A percentile compares a stretch with the other conserved stretches of the same genome.
These are phyloP conservation scores for Aegilops umbellulata DNA, from an alignment of 176 grass and related monocot species.

Conservation along the genomic window DNA sequence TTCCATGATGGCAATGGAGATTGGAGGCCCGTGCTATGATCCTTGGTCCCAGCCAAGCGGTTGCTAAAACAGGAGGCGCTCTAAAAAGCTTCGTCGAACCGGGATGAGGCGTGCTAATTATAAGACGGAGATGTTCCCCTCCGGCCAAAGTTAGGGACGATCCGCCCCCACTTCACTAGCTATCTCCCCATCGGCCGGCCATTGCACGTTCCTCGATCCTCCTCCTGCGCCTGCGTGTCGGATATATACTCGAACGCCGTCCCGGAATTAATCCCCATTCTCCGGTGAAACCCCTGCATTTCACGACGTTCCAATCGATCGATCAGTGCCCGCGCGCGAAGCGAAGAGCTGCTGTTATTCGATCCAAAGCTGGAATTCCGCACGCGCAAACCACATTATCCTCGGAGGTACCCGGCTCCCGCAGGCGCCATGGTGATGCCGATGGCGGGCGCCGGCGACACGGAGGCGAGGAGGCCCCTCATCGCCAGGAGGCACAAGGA, in stretches of 20 bases:
- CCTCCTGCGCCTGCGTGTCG: not conserved
- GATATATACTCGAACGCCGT: not conserved
- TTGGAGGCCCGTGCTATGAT: not conserved
- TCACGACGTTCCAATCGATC: not conserved
- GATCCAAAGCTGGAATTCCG: constrained; percentile 42
- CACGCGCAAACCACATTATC: constrained; percentile 20
- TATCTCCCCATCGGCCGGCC: not conserved
- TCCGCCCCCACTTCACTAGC: not conserved
- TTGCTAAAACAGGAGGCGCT: constrained; percentile 44
- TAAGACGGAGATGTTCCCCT: constrained; percentile 33
- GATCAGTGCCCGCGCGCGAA: not conserved
- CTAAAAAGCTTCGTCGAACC: constrained; percentile 12
- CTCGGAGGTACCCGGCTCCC: not conserved
- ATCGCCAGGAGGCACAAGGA: constrained; percentile 44
- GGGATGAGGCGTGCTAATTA: constrained; percentile 24
- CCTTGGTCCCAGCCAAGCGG: not conserved
- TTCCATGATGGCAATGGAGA: not conserved
- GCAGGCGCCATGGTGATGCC: constrained; percentile 36
- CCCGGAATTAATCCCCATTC: not conserved
- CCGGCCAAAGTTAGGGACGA: constrained; percentile 18
- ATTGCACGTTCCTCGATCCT: not conserved
- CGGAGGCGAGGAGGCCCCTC: constrained; percentile 51
- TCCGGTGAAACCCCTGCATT: not conserved
- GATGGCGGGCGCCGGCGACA: constrained; percentile 26
- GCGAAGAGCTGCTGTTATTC: not conserved